Evolutionary conservation across 73 alveolate species (phyloP), one percentile per base, ranked within the genome.

Genomic region (Strombidium stylifer): DNA sequence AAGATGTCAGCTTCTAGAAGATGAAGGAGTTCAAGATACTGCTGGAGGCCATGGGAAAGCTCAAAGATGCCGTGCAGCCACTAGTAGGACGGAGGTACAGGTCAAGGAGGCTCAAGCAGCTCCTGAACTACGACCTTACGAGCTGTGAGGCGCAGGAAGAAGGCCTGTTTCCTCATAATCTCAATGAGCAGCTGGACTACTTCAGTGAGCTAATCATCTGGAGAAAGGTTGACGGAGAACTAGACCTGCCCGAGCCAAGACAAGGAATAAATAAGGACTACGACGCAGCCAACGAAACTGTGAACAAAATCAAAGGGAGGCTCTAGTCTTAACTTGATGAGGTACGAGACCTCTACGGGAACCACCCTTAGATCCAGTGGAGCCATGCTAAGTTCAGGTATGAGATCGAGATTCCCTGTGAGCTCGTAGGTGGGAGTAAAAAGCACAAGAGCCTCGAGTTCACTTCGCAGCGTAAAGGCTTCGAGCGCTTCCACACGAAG

Each of bases 331-430:
- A 32, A 1, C 32, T 68, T 2, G 52, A 21, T 11, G 54, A 25
- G 7, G 32, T 26, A 21, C 7, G 58, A 52, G 48, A 35, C 27
- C 6, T 48, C 24, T 53, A 44, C 61, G 23, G 40, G 25, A 18
- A 46, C 14, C 59, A 34, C 48, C 30, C 39, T 1, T 18, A 37
- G 4, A 66, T 52, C 1, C 18, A 18, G 24, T 68, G 41, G 31
- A 39, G 74, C 21, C 89, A 86, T 60, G 84, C 87, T 0, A 86
- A 82, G 68, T 66, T 35, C 19, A 41, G 90, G 39, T 86, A 78
- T 48, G 91, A 86, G 57, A 32, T 86, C 14, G 92, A 86, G 53
- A 74, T 86, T 30, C 96, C 96, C 20, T 72, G 47, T 1, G 39
- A 66, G 25, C 49, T 28, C n/a, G 80, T 82, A 1, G 69, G 60